phyloP scores from a whole-genome alignment of 2,329 filamentous ascomycete genomes.

The Trichoderma gracile region DNA sequence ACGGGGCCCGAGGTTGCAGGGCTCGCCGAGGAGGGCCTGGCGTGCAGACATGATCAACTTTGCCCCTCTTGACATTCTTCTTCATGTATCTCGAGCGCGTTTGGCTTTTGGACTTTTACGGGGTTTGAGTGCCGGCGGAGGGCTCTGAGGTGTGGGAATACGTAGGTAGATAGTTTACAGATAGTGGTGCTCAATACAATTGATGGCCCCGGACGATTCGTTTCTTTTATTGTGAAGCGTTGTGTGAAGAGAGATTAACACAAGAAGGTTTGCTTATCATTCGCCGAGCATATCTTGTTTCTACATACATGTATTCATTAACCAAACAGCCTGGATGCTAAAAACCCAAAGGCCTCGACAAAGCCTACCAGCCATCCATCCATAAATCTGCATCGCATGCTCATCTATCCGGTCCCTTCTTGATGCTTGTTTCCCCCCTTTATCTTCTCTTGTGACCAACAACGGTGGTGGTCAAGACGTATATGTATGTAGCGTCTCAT shows the following conservation, averaged over 20 bases:
- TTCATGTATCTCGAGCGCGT: slow-evolving; percentile 12
- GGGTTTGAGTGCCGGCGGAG: slow-evolving; percentile 12
- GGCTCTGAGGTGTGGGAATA: slow-evolving; percentile 15
- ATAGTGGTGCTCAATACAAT: slow-evolving; percentile 36
- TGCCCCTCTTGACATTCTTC: background rate
- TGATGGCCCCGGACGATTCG: slow-evolving; percentile 28
- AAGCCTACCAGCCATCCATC: background rate
- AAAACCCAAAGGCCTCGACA: background rate
- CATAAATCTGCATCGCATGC: background rate
- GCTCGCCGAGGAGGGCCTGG: slow-evolving; percentile 23
- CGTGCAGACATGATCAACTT: slow-evolving; percentile 11
- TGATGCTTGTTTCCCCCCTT: too few species aligned
- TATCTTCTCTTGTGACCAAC: too few species aligned
- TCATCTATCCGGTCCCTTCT: too few species aligned
- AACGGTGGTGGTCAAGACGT: too few species aligned
- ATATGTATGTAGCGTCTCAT: too few species aligned
- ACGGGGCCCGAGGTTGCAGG: slow-evolving; percentile 8
- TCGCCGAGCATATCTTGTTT: background rate
- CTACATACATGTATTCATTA: background rate
- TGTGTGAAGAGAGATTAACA: too few species aligned
- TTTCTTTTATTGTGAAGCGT: background rate
- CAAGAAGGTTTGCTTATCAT: too few species aligned
- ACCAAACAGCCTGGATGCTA: background rate
- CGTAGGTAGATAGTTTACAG: slow-evolving; percentile 35
- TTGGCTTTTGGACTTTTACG: slow-evolving; percentile 16